Conservation (phyloP, 2,329 filamentous ascomycete genomes). For the Aspergillus texensis region DNA sequence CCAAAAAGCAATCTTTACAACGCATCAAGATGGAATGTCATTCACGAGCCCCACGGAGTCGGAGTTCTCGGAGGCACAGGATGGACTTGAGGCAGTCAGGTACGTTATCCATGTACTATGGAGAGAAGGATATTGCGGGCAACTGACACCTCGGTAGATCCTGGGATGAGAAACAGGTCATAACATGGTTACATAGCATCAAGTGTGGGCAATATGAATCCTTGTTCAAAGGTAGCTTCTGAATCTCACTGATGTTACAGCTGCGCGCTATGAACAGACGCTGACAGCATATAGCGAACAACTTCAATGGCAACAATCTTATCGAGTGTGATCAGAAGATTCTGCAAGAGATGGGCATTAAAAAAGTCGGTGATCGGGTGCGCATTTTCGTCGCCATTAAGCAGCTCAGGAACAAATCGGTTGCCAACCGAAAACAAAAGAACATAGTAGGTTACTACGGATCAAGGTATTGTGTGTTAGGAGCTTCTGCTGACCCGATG, state of each 20-base stretch:
- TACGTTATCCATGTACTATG: constrained; percentile 42
- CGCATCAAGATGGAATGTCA: constrained; percentile 37
- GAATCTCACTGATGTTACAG: neutral
- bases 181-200: constrained; percentile 86
- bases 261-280: neutral
- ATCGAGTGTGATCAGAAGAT: constrained; percentile 97
- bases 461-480: neutral
- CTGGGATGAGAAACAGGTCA: constrained; percentile 91
- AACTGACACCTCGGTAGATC: constrained; percentile 46
- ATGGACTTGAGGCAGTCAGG: constrained; percentile 74
- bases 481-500: constrained; percentile 19
- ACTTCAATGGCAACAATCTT: constrained; percentile 96
- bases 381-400: constrained; percentile 86
- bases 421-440: constrained; percentile 76
- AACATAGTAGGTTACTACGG: constrained; percentile 67
- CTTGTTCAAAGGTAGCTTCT: constrained; percentile 68
- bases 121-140: neutral
- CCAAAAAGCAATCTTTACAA: constrained; percentile 33
- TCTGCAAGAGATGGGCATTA: constrained; percentile 96
- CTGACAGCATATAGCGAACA: constrained; percentile 62
- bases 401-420: constrained; percentile 75
- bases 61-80: constrained; percentile 79
- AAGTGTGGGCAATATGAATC: constrained; percentile 94
- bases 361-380: constrained; percentile 95
- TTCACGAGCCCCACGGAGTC: constrained; percentile 88